Conservation (phyloP, 495 filamentous ascomycete species). For the Penicillium subrubescens region DNA sequence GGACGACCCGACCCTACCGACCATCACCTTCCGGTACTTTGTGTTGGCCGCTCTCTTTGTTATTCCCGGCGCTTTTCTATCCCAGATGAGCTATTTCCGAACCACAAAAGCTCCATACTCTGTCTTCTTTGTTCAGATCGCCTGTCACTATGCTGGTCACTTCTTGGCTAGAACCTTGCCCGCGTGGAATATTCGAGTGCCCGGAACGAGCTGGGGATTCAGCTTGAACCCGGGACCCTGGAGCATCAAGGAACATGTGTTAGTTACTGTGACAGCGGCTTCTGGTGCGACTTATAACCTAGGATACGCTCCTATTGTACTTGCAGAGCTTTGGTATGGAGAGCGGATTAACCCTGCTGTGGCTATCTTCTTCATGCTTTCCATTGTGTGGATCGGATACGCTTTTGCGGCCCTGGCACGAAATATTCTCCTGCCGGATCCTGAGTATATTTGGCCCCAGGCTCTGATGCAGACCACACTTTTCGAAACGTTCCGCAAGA, state of each 20-base stretch:
- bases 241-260: constrained; percentile 60
- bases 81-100: constrained; percentile 55
- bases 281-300: constrained; percentile 57
- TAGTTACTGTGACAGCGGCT: constrained; percentile 56
- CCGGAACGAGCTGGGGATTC: constrained; percentile 51
- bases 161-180: constrained; percentile 55
- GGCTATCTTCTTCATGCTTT: constrained; percentile 60
- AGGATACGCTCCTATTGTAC: constrained; percentile 50
- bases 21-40: constrained; percentile 60
- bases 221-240: constrained; percentile 58
- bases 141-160: constrained; percentile 55
- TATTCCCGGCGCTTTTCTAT: constrained; percentile 54
- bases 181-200: constrained; percentile 44
- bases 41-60: constrained; percentile 54
- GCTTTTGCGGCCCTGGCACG: constrained; percentile 56
- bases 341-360: constrained; percentile 50
- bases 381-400: constrained; percentile 57
- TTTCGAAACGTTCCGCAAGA: constrained; percentile 57
- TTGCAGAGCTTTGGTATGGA: constrained; percentile 57
- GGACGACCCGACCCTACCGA: constrained; percentile 53
- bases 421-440: constrained; percentile 57
- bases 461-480: constrained; percentile 56
- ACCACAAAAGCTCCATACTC: constrained; percentile 59
- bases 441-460: constrained; percentile 53
- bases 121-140: constrained; percentile 60